Conservation (phyloP, 257 asterid genomes). For the Scutellaria barbata region DNA sequence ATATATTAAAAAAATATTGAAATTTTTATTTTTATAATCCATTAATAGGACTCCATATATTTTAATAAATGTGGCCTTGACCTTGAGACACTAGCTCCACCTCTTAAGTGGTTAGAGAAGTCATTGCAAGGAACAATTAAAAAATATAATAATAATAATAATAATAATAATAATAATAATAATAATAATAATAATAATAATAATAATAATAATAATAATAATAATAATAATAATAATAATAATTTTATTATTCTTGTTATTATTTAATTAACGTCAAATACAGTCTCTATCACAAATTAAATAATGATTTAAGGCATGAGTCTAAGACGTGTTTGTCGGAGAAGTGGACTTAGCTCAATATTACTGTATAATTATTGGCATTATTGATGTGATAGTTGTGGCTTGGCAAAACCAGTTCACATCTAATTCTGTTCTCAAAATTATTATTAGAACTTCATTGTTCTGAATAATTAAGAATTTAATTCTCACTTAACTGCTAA, state of each 20-base stretch:
- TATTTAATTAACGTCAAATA: not conserved
- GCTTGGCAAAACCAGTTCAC: too few species aligned
- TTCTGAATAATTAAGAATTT: too few species aligned
- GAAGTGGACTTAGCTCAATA: too few species aligned
- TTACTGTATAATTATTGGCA: too few species aligned
- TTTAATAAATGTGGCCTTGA: not conserved
- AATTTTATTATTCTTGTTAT: too few species aligned
- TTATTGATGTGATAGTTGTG: too few species aligned
- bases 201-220: not conserved
- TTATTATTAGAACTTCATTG: too few species aligned
- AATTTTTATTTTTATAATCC: not conserved
- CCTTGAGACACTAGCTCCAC: not conserved
- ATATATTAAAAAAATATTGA: not conserved
- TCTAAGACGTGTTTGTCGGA: too few species aligned
- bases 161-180: too few species aligned
- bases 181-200: not conserved
- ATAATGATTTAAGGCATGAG: not conserved
- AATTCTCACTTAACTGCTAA: too few species aligned
- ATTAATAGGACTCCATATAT: not conserved
- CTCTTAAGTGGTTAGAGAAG: constrained; percentile 4
- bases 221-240: too few species aligned
- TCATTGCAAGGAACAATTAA: not conserved
- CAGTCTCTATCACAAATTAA: constrained; percentile 5
- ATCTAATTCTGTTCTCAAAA: too few species aligned
- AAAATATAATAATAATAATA: not conserved